Percentiles rank a stretch among this genome's conserved stretches.
These are phyloP conservation scores for Pythium aristosporum DNA, from an alignment of 352 stramenopile species.

Conservation along the genomic window DNA sequence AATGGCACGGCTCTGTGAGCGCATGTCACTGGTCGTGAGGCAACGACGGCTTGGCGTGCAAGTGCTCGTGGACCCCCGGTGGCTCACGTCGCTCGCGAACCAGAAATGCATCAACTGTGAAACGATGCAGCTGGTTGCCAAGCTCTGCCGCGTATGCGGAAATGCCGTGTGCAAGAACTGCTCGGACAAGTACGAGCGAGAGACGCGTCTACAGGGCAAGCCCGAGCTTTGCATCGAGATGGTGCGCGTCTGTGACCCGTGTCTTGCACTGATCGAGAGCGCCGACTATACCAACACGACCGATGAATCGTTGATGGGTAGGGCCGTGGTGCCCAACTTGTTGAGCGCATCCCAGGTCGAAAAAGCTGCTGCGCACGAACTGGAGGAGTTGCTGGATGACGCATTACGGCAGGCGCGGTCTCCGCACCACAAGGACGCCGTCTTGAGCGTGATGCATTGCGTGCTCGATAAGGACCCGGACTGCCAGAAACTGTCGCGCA, in stretches of 20 bases:
- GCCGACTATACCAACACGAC: conserved; percentile 44
- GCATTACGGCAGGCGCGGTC: conserved; percentile 10
- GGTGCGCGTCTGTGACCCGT: conserved; percentile 58
- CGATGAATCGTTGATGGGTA: neutral
- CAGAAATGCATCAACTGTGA: conserved; percentile 51
- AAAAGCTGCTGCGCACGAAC: neutral
- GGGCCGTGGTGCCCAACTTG: neutral
- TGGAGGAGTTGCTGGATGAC: conserved; percentile 19
- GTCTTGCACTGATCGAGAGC: conserved; percentile 49
- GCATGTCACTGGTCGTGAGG: conserved; percentile 45
- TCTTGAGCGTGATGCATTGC: conserved; percentile 18
- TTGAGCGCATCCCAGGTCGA: neutral
- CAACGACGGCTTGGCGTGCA: conserved; percentile 61
- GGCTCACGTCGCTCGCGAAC: conserved; percentile 39
- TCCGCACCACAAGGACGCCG: neutral
- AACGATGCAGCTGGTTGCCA: conserved; percentile 34
- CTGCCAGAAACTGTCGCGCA: neutral
- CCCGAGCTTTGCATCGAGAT: conserved; percentile 12
- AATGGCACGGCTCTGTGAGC: conserved; percentile 10
- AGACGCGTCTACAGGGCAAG: neutral
- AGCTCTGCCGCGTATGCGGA: conserved; percentile 55
- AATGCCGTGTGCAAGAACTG: conserved; percentile 57
- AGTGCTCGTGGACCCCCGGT: conserved; percentile 35
- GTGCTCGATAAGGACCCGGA: conserved; percentile 20
- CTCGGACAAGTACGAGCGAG: conserved; percentile 30